These are phyloP conservation scores for Monosporozyma aerobia DNA, from an alignment of 805 yeast species.

Conservation along the genomic window DNA sequence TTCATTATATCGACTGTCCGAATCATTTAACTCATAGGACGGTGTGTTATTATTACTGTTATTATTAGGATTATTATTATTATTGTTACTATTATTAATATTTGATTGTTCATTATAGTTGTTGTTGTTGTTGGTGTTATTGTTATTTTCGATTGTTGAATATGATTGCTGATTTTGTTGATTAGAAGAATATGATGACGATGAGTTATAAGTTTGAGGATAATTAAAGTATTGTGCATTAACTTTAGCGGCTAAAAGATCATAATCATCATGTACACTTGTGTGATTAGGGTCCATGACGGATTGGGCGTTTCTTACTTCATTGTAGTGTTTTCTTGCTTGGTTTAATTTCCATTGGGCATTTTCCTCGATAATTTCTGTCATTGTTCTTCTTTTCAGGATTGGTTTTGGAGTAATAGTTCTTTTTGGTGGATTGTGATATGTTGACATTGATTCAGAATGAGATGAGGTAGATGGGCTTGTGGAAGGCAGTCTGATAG, in stretches of 20 bases:
- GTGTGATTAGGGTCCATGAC: constrained; percentile 20
- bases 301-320: constrained; percentile 17
- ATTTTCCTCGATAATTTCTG: constrained; percentile 51
- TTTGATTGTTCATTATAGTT: not conserved
- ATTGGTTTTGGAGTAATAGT: constrained; percentile 59
- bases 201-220: not conserved
- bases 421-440: constrained; percentile 8
- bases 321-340: constrained; percentile 56
- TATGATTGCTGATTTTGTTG: not conserved
- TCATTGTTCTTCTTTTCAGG: constrained; percentile 74
- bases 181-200: not conserved
- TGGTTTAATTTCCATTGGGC: constrained; percentile 31
- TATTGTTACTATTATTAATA: not conserved
- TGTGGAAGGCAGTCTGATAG: constrained; percentile 21
- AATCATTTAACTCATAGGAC: not conserved
- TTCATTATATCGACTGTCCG: not conserved
- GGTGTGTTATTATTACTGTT: not conserved
- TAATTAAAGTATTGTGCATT: constrained; percentile 28
- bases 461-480: not conserved
- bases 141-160: not conserved
- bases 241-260: constrained; percentile 29
- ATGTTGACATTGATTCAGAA: constrained; percentile 5
- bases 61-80: not conserved
- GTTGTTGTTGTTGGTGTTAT: not conserved
- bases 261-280: constrained; percentile 27